phyloP scores from a whole-genome alignment of 352 stramenopile genomes.

The Globisporangium mamillatum region DNA sequence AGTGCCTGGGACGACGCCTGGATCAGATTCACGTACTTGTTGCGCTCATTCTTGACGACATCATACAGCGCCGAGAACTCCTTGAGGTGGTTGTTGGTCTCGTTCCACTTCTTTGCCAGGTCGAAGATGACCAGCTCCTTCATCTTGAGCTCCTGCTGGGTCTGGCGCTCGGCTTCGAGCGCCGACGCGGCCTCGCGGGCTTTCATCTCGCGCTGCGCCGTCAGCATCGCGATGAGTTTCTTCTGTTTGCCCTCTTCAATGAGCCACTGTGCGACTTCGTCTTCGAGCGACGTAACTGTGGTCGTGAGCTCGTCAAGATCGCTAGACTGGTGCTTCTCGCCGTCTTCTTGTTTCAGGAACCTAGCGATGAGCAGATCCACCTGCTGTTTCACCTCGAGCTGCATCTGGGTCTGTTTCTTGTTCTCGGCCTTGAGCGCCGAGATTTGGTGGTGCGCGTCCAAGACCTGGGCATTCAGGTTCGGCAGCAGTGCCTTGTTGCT shows the following conservation, averaged over 20 bases:
- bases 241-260: conserved; percentile 86
- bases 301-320: conserved; percentile 63
- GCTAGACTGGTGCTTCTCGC: conserved; percentile 66
- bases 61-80: conserved; percentile 94
- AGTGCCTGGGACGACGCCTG: conserved; percentile 89
- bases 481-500: conserved; percentile 69
- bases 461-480: conserved; percentile 76
- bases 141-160: conserved; percentile 89
- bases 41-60: conserved; percentile 94
- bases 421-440: conserved; percentile 60
- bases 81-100: conserved; percentile 90
- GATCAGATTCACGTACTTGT: conserved; percentile 96
- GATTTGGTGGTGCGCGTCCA: conserved; percentile 75
- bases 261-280: conserved; percentile 85
- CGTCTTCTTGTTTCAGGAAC: conserved; percentile 85
- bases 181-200: conserved; percentile 78
- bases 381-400: conserved; percentile 88
- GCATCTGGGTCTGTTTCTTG: conserved; percentile 53
- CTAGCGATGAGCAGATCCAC: conserved; percentile 88
- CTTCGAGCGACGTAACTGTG: conserved; percentile 73
- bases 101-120: conserved; percentile 93
- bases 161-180: conserved; percentile 77
- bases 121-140: conserved; percentile 93
- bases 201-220: conserved; percentile 90
- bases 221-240: conserved; percentile 87